Base-by-base conservation (phyloP, 2,329 filamentous ascomycete species). In the Cladosporium sp. region DNA sequence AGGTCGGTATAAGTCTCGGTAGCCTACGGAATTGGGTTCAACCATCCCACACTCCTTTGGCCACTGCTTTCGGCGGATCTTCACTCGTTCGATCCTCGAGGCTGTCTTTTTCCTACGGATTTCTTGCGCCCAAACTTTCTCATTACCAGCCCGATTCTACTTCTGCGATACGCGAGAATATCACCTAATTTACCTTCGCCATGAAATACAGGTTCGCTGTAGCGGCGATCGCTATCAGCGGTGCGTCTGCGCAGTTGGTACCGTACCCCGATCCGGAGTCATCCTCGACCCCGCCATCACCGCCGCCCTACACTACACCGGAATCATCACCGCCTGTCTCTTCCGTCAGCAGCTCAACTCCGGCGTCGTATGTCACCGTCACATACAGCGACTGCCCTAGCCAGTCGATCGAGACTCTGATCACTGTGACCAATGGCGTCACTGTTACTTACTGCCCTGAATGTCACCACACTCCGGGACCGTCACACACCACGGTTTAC, bases 371-470 rank as follows among this genome's bases (percentile, higher is more conserved):
- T 54, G 61, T 61, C 13, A 69, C 65, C 4, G 56, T 67, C 48
- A 68, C 64, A 10, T 60, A 61, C 58, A 60, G 62, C 50, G 60
- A 65, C 54, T 70, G 68, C 63, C 57, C 62, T 22, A 63, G 57
- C 49, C 51, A 55, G 14, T 56, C 63, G 4, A 57, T 62, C 43
- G 60, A 62, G 54, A 65, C 60, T 8, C 56, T 69, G 55, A 61
- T 68, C 54, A 69, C 68, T 22, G 58, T 69, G 49, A 68, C 66
- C 11, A 57, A 65, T 9, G 64, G 64, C 32, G 55, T 65, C 14
- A 70, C 67, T 6, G 61, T 68, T 40, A 70, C 68, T 7, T 67
- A 65, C 61, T 70, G 68, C 56, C 67, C 67, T 14, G 58, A 63
- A 49, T 70, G 68, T 57, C 54, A 63, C 40, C 54, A 58, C 44